These are phyloP conservation scores for Reticulascus tulasneorum DNA, from an alignment of 2,329 filamentous ascomycete genomes.

Conservation along the genomic window DNA sequence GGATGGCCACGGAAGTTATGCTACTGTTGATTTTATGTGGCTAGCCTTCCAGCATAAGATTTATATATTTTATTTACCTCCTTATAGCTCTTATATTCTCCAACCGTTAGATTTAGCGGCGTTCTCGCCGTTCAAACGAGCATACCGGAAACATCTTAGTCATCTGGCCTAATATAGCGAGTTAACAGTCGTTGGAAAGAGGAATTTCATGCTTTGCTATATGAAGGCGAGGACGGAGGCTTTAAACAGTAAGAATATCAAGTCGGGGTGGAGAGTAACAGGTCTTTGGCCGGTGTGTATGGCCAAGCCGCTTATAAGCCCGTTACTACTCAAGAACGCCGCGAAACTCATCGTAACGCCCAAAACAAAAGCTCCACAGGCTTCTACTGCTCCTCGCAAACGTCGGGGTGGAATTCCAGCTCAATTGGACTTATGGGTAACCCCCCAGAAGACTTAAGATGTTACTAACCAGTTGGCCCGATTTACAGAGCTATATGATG, in stretches of 20 bases:
- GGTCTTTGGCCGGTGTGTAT: neutral
- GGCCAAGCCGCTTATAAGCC: neutral
- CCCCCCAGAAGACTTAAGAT: too few species aligned
- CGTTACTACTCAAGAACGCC: neutral
- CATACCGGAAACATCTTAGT: slow-evolving; percentile 1
- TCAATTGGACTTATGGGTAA: too few species aligned
- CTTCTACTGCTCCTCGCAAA: too few species aligned
- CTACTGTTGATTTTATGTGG: slow-evolving; percentile 16
- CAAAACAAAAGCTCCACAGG: too few species aligned
- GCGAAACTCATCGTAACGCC: too few species aligned
- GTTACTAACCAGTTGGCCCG: neutral
- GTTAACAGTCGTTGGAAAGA: slow-evolving; percentile 1
- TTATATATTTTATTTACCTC: slow-evolving; percentile 14
- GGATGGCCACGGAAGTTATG: slow-evolving; percentile 15
- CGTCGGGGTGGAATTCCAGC: too few species aligned
- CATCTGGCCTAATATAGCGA: neutral
- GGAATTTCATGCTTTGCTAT: slow-evolving; percentile 2
- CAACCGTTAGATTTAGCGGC: slow-evolving; percentile 16
- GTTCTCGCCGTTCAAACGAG: neutral
- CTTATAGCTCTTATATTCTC: slow-evolving; percentile 19
- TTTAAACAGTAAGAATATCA: neutral
- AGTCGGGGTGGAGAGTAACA: neutral
- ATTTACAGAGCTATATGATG: neutral
- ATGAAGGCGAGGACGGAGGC: neutral
- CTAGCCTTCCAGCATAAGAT: slow-evolving; percentile 15